Evolutionary conservation across 805 yeast species (phyloP), one percentile per base, ranked within the genome.

Genomic region (Yarrowia yakushimensis): DNA sequence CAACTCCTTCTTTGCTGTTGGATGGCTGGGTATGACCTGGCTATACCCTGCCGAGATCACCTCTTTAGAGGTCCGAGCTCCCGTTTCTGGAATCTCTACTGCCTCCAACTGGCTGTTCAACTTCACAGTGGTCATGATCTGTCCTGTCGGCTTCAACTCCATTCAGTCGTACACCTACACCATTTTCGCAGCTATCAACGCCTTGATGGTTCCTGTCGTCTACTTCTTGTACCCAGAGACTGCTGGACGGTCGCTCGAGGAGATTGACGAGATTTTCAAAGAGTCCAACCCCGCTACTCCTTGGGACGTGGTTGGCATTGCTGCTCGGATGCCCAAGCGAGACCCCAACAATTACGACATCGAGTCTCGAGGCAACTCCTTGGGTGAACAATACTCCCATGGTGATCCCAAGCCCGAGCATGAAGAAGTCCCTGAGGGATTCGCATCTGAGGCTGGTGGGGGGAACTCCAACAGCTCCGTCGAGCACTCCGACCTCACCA

Each of bases 281-380:
- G 30, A 59, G 33, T 69, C 68, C 57, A 71, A 77, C 62, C 73
- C 76, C 1, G 63, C 68, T 70, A 74, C 72, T 48, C 81, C 81
- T 3, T 78, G 80, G 80, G 73, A 74, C 31, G 79, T 77, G 30
- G 80, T 77, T 7, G 62, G 64, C 3, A 75, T 77, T 64, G 77
- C 77, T 20, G 65, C 65, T n/a, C 66, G 65, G 28, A 65, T 72
- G 64, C 77, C 77, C 68, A 23, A 27, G 31, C 33, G 43, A 25
- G 59, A 52, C 43, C 59, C n/a, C 15, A 17, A 52, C 33, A 36
- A 52, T 33, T 52, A 34, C 33, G 59, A 52, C 37, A 52, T 52
- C 17, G 59, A 52, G 43, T 52, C 59, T 20, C 39, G 55, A 33
- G 55, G 55, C 39, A 48, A 48, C 55, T 48, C 55, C 30, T 3